Evolutionary conservation across 176 grass and related monocot species (phyloP), one percentile per base, ranked within the genome.

Genomic region (Oryza longistaminata): DNA sequence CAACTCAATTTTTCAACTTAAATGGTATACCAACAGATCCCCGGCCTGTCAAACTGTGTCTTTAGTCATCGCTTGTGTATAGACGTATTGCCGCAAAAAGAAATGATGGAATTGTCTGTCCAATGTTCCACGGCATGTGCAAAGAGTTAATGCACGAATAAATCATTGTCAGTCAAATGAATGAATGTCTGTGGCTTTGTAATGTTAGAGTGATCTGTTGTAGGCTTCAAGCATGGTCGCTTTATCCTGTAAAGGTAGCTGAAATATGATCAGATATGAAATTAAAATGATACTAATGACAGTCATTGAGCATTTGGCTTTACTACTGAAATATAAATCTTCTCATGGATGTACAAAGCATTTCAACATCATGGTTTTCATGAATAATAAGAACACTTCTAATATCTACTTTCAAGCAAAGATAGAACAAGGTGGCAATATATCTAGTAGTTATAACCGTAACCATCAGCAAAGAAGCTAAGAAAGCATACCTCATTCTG

Each of bases 161-260:
- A 90, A 92, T 82, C 46, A 44, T 42, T n/a, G 75, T 88, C 74
- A 80, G 84, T 88, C 26, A 53, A 82, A 81, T 86, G 76, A 82
- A 81, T 86, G 76, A 85, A 83, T 81, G 66, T 65, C 6, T 49
- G 55, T 65, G 81, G 74, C 77, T 82, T 70, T 3, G 35, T 48
- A 82, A 55, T 86, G 64, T 85, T 73, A 95, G 66, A 93, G 84
- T 33, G 89, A 91, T 87, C 87, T 88, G 81, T 78, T 92, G 91
- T 95, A 81, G 21, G 65, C 75, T 77, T 98, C 91, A 85, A 93
- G 93, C 76, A 93, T 90, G 44, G 70, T 90, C 49, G 81, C 62
- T 82, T 93, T 98, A 37, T 93, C 93, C 93, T 98, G 96, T 53
- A 89, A 92, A 78, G 61, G 87, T 25, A 88, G 60, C 80, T 79